Percentiles rank a stretch among this genome's conserved stretches.
Evolutionary conservation across 768 basidiomycete species (phyloP).

Genomic region (Cystobasidium ongulense): DNA sequence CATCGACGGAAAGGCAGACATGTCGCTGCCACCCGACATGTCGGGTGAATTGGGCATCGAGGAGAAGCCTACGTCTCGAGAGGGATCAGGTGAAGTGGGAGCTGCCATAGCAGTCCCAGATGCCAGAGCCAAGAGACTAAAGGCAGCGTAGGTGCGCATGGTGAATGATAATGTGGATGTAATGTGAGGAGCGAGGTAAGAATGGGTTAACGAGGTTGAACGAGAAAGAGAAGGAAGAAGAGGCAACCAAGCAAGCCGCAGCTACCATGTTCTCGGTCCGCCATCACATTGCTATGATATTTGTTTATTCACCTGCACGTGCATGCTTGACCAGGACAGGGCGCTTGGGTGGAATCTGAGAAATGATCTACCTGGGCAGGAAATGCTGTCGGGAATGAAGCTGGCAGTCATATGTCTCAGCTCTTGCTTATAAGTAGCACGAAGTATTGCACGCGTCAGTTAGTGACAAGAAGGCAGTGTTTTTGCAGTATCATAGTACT

Average conservation of each 20-base stretch:
- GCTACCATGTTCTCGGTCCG: background rate
- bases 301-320: background rate
- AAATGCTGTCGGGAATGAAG: background rate
- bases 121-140: constrained; percentile 16
- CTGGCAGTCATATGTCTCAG: too few relatives aligned
- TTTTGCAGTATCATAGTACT: too few relatives aligned
- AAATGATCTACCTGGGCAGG: background rate
- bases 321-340: background rate
- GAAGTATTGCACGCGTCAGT: too few relatives aligned
- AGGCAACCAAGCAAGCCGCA: background rate
- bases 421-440: too few relatives aligned
- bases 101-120: background rate
- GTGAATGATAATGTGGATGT: background rate
- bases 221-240: background rate
- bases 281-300: background rate
- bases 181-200: background rate
- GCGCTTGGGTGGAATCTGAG: background rate
- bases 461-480: too few relatives aligned
- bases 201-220: background rate
- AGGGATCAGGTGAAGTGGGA: constrained; percentile 1
- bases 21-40: background rate
- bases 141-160: constrained; percentile 24
- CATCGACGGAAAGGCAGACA: background rate
- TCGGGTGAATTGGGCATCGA: constrained; percentile 18
- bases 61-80: background rate